Conservation (phyloP, 2,329 filamentous ascomycete genomes). For the Aquanectria penicillioides region DNA sequence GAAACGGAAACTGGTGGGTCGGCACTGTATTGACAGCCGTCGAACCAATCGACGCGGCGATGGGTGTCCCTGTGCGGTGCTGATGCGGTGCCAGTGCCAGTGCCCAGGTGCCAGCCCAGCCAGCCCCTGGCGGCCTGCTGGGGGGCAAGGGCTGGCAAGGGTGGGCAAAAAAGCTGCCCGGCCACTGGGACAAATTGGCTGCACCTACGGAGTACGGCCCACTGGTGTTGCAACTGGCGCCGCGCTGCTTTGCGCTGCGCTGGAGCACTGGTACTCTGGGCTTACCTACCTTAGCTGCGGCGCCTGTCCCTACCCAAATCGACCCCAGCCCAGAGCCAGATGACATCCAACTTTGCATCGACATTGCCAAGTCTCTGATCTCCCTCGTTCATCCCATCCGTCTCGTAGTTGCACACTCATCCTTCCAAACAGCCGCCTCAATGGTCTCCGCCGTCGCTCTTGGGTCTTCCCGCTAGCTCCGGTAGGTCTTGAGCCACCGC, state of each 20-base stretch:
- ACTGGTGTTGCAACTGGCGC: constrained; percentile 4
- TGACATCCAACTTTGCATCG: constrained; percentile 14
- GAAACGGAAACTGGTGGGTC: constrained; percentile 22
- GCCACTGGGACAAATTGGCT: constrained; percentile 7
- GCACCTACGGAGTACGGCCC: too few relatives aligned
- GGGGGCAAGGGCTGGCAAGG: not conserved
- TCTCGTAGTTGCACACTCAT: not conserved
- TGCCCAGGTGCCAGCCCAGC: constrained; percentile 2
- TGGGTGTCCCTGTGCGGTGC: too few relatives aligned
- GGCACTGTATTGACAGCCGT: constrained; percentile 36
- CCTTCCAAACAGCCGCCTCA: constrained; percentile 28
- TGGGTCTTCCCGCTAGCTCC: constrained; percentile 36
- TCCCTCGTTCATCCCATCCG: constrained; percentile 12
- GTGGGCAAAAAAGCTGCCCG: constrained; percentile 2
- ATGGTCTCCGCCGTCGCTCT: constrained; percentile 33
- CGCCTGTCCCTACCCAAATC: constrained; percentile 10
- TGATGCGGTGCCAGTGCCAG: not conserved
- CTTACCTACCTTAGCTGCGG: too few relatives aligned
- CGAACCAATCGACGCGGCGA: constrained; percentile 36
- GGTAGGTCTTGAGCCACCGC: constrained; percentile 40
- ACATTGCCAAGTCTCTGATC: constrained; percentile 12
- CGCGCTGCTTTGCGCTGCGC: not conserved
- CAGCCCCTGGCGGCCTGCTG: constrained; percentile 3
- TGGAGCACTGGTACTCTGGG: too few relatives aligned
- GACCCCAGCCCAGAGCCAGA: constrained; percentile 3